Evolutionary conservation across 139 green algal genomes (phyloP).

Genomic region (Chlorella sp.): DNA sequence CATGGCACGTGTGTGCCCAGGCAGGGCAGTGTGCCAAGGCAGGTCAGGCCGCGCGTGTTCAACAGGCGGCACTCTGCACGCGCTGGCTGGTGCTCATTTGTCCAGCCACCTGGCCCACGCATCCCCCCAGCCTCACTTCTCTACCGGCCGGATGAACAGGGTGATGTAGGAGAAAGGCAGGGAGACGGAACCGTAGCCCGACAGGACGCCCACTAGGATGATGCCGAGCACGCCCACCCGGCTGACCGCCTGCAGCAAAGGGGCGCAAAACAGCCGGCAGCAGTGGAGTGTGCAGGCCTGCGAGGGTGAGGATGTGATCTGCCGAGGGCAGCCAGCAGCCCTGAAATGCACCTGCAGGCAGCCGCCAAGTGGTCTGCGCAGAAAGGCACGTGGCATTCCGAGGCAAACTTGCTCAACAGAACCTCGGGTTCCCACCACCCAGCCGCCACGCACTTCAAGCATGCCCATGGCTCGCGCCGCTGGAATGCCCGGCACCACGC

Average conservation of each 20-base stretch:
- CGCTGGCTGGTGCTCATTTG: background rate
- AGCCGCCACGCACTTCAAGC: slow-evolving; percentile 2
- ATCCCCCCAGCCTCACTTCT: background rate
- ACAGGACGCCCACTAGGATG: slow-evolving; percentile 91
- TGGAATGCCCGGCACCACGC: slow-evolving; percentile 68
- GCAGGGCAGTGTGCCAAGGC: background rate
- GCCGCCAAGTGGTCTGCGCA: no score
- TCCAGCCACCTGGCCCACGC: background rate
- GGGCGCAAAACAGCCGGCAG: no score
- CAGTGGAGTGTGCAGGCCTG: no score
- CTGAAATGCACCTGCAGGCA: no score
- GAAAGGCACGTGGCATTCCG: no score
- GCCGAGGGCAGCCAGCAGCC: no score
- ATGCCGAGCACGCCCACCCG: slow-evolving; percentile 91
- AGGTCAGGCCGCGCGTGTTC: background rate
- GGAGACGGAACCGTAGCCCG: slow-evolving; percentile 89
- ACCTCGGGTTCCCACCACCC: background rate
- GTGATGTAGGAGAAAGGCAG: slow-evolving; percentile 94
- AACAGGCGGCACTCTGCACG: background rate
- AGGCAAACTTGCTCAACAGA: no score
- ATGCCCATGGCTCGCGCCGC: background rate
- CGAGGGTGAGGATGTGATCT: no score
- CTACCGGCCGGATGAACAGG: slow-evolving; percentile 87
- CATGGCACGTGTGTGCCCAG: background rate
- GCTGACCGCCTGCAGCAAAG: slow-evolving; percentile 66